phyloP scores from a whole-genome alignment of 352 stramenopile species.

The Hyphochytrium catenoides region DNA sequence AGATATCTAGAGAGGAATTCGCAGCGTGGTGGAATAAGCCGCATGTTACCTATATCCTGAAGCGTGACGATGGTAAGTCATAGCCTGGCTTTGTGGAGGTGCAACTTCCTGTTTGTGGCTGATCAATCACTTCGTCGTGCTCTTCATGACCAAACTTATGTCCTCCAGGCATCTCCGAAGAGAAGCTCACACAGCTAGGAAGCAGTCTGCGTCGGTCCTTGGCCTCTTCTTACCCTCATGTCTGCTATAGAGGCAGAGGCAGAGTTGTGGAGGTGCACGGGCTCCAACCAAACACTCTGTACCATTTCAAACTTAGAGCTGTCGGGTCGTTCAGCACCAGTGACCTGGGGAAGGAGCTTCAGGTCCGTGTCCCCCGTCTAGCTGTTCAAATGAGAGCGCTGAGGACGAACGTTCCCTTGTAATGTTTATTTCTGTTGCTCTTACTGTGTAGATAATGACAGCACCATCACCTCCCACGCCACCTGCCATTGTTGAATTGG shows the following conservation, averaged over 20 bases:
- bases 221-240: constrained; percentile 3
- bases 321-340: constrained; percentile 46
- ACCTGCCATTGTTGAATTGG: constrained; percentile 44
- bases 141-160: constrained; percentile 1
- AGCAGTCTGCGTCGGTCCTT: too few relatives aligned
- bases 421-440: not conserved
- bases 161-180: not conserved
- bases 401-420: constrained; percentile 22
- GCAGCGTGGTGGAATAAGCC: constrained; percentile 54
- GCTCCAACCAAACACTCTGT: constrained; percentile 51
- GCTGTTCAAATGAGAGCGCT: too few relatives aligned
- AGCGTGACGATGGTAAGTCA: constrained; percentile 19
- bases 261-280: constrained; percentile 17
- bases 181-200: constrained; percentile 22
- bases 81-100: too few relatives aligned
- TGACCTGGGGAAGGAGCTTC: constrained; percentile 35
- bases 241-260: constrained; percentile 42
- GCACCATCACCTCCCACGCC: constrained; percentile 21
- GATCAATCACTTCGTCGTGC: too few relatives aligned
- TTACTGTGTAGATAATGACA: constrained; percentile 7
- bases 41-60: constrained; percentile 55
- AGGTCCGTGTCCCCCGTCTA: too few relatives aligned
- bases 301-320: constrained; percentile 48
- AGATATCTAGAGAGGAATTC: constrained; percentile 63
- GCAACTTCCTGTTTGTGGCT: too few relatives aligned